A percentile compares a stretch with the other conserved stretches of the same genome.
phyloP scores from a whole-genome alignment of 2,329 filamentous ascomycete genomes.

The Chrysoporthe puriensis region DNA sequence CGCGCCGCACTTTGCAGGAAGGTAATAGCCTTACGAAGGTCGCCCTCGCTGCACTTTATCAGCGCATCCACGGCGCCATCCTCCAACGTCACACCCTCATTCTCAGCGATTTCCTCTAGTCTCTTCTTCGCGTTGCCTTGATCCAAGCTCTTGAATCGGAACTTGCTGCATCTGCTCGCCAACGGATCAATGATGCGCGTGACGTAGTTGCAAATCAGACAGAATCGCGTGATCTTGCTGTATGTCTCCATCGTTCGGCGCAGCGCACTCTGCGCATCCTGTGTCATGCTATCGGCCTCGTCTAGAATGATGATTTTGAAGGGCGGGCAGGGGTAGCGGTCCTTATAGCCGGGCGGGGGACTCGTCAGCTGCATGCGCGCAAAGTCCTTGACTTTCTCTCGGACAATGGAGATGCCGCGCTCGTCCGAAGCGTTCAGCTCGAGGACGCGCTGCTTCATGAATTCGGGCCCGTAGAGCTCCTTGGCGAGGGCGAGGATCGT shows the following conservation, averaged over 20 bases:
- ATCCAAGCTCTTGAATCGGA: slow-evolving; percentile 95
- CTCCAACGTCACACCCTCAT: slow-evolving; percentile 77
- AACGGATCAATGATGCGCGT: slow-evolving; percentile 97
- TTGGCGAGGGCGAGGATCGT: slow-evolving; percentile 97
- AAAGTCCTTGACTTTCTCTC: slow-evolving; percentile 98
- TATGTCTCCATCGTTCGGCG: slow-evolving; percentile 98
- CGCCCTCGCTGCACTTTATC: slow-evolving; percentile 87
- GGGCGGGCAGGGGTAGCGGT: slow-evolving; percentile 86
- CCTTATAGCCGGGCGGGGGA: slow-evolving; percentile 69
- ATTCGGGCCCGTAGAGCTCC: slow-evolving; percentile 93
- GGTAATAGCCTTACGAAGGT: slow-evolving; percentile 94
- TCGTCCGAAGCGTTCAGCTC: slow-evolving; percentile 99
- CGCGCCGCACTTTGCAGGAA: slow-evolving; percentile 93
- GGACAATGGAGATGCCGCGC: slow-evolving; percentile 94
- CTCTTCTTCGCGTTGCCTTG: slow-evolving; percentile 80
- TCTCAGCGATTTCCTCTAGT: slow-evolving; percentile 78
- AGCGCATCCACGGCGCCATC: slow-evolving; percentile 81
- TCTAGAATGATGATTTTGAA: slow-evolving; percentile 99
- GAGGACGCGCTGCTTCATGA: slow-evolving; percentile 92
- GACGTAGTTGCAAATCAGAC: slow-evolving; percentile 97
- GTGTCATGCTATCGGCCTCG: slow-evolving; percentile 98
- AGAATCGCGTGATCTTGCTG: slow-evolving; percentile 94
- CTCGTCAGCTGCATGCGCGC: slow-evolving; percentile 92
- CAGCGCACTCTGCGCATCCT: slow-evolving; percentile 92
- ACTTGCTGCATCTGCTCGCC: slow-evolving; percentile 92